phyloP scores from a whole-genome alignment of 2,329 filamentous ascomycete genomes.

The Paracoccidioides lutzii region DNA sequence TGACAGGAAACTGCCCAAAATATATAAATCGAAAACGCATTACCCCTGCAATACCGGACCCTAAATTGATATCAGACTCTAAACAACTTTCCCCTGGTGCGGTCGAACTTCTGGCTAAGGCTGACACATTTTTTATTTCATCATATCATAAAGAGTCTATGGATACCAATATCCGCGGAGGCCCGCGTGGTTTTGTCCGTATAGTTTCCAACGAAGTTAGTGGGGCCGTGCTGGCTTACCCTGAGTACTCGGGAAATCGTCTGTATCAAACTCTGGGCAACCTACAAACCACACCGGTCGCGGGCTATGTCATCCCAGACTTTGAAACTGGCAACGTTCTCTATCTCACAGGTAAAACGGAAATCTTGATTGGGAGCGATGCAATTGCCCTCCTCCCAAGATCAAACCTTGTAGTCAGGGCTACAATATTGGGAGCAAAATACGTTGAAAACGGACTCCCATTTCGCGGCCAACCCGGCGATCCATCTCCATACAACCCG shows the following conservation, averaged over 20 bases:
- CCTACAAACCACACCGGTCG: conserved; percentile 49
- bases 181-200: conserved; percentile 59
- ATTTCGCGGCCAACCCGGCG: conserved; percentile 49
- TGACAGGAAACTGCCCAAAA: conserved; percentile 65
- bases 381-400: conserved; percentile 52
- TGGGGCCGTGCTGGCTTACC: conserved; percentile 51
- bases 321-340: conserved; percentile 60
- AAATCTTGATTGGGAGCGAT: conserved; percentile 51
- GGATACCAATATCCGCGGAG: conserved; percentile 76
- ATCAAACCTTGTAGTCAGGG: conserved; percentile 58
- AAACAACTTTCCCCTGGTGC: conserved; percentile 42
- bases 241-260: conserved; percentile 74
- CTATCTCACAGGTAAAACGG: conserved; percentile 57
- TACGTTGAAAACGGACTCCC: conserved; percentile 54
- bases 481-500: conserved; percentile 68
- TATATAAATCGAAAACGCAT: conserved; percentile 68
- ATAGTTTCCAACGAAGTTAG: conserved; percentile 43
- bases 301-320: conserved; percentile 61
- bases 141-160: conserved; percentile 54
- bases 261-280: conserved; percentile 78
- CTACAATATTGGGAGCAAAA: conserved; percentile 48
- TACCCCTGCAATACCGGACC: conserved; percentile 39
- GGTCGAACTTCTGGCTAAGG: conserved; percentile 45
- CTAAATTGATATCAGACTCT: conserved; percentile 38
- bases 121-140: conserved; percentile 70